Base-by-base conservation (phyloP, 2,329 filamentous ascomycete genomes). In the Cladobotryum protrusum region DNA sequence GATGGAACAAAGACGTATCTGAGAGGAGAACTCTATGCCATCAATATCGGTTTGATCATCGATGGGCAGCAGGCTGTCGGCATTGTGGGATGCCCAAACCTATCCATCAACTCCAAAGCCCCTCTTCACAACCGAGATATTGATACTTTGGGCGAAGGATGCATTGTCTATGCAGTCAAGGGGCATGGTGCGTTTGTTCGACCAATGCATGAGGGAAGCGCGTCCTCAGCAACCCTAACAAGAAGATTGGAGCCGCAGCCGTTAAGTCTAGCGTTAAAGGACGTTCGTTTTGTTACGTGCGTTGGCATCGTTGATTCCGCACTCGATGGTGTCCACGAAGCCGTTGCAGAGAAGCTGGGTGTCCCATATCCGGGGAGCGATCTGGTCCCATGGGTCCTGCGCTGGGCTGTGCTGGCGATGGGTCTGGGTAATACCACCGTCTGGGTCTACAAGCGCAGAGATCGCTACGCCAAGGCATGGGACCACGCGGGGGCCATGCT, bases 401-500 rank as follows among this genome's bases (percentile, higher is more conserved):
- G 78, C 12, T 82, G 78, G 76, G 72, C 72, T 0, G 66, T 65
- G 2, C 66, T 82, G 18, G 78, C 77, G 0, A 64, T 79, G 47
- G 76, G 78, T 0, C 62, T 76, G 4, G 77, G 72, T 9, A 77
- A 81, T 61, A 68, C 72, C 37, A 80, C 76, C 0, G 70, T 80
- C 9, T 82, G 78, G 77, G 72, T 79, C 9, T 82, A 82, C 64
- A 74, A 72, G 54, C 62, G 64, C 18, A 65, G 68, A 17, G 68
- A 71, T 19, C 67, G 77, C 1, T 67, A 67, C 11, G 79, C 72
- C 9, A 82, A 82, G 63, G 67, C 77, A 1, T 82, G 78, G 79
- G 79, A 82, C 53, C 79, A 82, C 49, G 78, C 78, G 0, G 79
- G 79, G 2, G 79, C 78, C 0, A 80, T 81, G 75, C 58, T 82